Evolutionary conservation across 2,329 filamentous ascomycete genomes (phyloP).

Genomic region (Cytospora piceicola): DNA sequence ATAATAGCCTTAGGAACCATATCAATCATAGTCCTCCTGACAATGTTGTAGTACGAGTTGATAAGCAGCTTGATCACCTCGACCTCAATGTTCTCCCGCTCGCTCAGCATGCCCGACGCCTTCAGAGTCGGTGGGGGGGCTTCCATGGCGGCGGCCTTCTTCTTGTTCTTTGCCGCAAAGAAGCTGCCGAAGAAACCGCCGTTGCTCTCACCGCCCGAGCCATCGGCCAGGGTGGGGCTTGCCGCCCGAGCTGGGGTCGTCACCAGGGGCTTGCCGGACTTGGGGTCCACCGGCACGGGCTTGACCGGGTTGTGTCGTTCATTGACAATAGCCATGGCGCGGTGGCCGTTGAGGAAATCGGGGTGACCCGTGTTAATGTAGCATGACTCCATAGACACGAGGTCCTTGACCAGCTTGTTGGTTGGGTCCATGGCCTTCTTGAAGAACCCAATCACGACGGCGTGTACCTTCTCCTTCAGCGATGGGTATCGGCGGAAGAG

Average conservation of each 20-base stretch:
- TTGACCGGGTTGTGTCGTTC: conserved; percentile 82
- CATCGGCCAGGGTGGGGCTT: conserved; percentile 70
- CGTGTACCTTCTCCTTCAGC: conserved; percentile 96
- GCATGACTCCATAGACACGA: conserved; percentile 93
- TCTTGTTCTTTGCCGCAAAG: conserved; percentile 99
- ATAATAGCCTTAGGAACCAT: conserved; percentile 99
- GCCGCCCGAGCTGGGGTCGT: conserved; percentile 71
- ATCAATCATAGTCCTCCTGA: conserved; percentile 97
- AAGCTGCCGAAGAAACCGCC: conserved; percentile 96
- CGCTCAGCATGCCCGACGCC: conserved; percentile 88
- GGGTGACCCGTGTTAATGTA: conserved; percentile 99
- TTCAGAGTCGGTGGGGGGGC: conserved; percentile 90
- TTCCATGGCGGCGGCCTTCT: conserved; percentile 99
- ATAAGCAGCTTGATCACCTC: conserved; percentile 99
- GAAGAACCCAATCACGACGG: conserved; percentile 90
- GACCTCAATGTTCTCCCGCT: conserved; percentile 93
- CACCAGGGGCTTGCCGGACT: conserved; percentile 90
- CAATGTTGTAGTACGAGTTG: conserved; percentile 96
- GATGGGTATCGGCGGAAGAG: conserved; percentile 91
- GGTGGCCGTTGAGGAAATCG: conserved; percentile 95
- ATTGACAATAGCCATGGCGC: conserved; percentile 94
- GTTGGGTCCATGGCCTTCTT: conserved; percentile 98
- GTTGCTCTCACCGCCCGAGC: conserved; percentile 56
- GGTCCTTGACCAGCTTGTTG: conserved; percentile 92
- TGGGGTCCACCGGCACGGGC: conserved; percentile 94